Evolutionary conservation across 371 early-diverging fungal species (phyloP), one percentile per base, ranked within the genome.

Genomic region (Syncephalastrum sp.): DNA sequence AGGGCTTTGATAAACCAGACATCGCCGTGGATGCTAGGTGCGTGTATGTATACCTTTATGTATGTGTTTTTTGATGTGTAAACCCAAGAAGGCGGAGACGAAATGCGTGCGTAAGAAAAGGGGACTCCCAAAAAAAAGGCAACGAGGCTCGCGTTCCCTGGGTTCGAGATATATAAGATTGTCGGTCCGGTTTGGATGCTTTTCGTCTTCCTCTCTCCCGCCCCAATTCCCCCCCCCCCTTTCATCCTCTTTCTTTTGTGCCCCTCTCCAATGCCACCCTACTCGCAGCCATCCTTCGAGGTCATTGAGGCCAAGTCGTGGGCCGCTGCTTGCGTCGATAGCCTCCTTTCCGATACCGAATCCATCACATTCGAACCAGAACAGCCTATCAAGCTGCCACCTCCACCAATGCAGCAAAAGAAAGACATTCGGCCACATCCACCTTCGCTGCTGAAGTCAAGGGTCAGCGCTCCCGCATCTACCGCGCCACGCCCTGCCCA

Each of bases 281-380:
- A 24, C 27, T 54, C 41, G 42, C 57, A 50, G 56, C 59, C 47
- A 42, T 63, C 64, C 14, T 69, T 75, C 59, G 75, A 75, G 53
- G 57, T 63, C 47, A 62, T 71, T 44, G 72, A 75, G 55, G 75
- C 66, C 14, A 66, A 65, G 47, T 56, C 60, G 54, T 75, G 75
- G 75, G 75, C 72, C 17, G 60, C 59, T 15, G 64, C 62, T 38
- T 69, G 67, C 7, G 51, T 75, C 10, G 59, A 67, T 17, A 47
- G 49, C 21, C 60, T 75, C 16, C 38, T 75, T 14, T 59, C 65
- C 43, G 68, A 71, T 8, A 41, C 68, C 2, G 45, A 45, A 15
- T 68, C 70, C 10, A 70, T 74, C 16, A 59, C 62, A 23, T 68
- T 74, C 47, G 64, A 68, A 52, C 52, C 52, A 23, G 52, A 14